A percentile compares a stretch with the other conserved stretches of the same genome.
phyloP scores from a whole-genome alignment of 164 flowering plant genomes.

The Chimonanthus salicifolius region DNA sequence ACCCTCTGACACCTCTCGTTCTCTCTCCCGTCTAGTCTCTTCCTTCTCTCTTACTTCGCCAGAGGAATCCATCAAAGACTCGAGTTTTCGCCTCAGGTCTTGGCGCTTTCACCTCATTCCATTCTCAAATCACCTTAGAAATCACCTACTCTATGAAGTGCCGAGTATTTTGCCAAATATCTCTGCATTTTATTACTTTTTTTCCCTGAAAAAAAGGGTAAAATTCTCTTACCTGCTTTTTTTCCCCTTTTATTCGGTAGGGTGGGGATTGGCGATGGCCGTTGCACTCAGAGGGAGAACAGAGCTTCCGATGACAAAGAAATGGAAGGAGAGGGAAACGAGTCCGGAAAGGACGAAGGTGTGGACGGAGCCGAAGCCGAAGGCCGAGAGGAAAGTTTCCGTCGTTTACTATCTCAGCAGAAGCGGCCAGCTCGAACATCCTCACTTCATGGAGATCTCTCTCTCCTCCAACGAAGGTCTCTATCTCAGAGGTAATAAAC shows the following conservation, averaged over 20 bases:
- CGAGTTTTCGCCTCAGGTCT: background rate
- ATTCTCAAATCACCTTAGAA: background rate
- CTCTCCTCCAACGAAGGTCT: constrained; percentile 74
- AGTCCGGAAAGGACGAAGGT: constrained; percentile 36
- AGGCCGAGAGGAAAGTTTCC: constrained; percentile 37
- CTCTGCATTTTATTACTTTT: background rate
- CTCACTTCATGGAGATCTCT: constrained; percentile 93
- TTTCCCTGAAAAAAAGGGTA: background rate
- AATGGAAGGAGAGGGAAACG: constrained; percentile 19
- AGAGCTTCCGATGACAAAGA: constrained; percentile 18
- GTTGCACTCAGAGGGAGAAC: constrained; percentile 23
- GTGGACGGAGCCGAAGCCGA: constrained; percentile 32
- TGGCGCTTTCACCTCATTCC: background rate
- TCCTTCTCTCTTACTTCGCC: background rate
- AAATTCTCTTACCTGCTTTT: too few species aligned
- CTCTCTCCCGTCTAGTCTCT: background rate
- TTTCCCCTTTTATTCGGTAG: background rate
- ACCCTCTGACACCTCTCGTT: constrained; percentile 1
- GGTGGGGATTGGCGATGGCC: constrained; percentile 21
- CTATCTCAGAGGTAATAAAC: constrained; percentile 53
- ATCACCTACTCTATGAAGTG: background rate
- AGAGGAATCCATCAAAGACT: too few species aligned
- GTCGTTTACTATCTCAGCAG: constrained; percentile 84
- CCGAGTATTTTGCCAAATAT: background rate
- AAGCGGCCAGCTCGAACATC: constrained; percentile 89